These are phyloP conservation scores for Rickenella mellea DNA, from an alignment of 768 basidiomycete genomes.

Conservation along the genomic window DNA sequence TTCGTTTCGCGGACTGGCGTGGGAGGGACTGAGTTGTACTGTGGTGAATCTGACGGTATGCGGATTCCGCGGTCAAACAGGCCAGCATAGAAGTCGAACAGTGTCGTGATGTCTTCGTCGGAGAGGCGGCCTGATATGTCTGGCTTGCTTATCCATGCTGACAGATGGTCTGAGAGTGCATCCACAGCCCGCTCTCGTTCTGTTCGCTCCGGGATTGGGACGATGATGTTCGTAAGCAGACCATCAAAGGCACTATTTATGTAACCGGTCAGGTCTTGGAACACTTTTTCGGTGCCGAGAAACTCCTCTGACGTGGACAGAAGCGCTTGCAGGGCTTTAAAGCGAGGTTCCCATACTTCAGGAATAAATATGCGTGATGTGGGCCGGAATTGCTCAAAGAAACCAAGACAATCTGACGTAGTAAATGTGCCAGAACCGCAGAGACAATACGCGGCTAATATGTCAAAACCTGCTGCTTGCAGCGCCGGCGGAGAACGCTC, in stretches of 20 bases:
- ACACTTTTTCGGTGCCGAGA: slow-evolving; percentile 50
- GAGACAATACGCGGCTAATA: slow-evolving; percentile 62
- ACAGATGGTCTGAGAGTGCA: slow-evolving; percentile 48
- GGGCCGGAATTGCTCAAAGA: slow-evolving; percentile 53
- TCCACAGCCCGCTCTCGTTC: slow-evolving; percentile 62
- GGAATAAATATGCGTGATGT: slow-evolving; percentile 39
- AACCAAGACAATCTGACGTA: slow-evolving; percentile 52
- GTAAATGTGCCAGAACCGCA: slow-evolving; percentile 34
- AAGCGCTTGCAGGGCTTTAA: slow-evolving; percentile 58
- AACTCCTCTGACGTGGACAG: slow-evolving; percentile 52
- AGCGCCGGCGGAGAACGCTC: slow-evolving; percentile 42
- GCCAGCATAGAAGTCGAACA: slow-evolving; percentile 51
- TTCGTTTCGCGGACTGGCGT: slow-evolving; percentile 15
- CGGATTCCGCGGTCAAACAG: slow-evolving; percentile 47
- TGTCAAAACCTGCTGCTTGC: slow-evolving; percentile 63
- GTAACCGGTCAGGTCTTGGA: slow-evolving; percentile 54
- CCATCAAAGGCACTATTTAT: slow-evolving; percentile 57
- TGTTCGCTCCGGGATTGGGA: slow-evolving; percentile 31
- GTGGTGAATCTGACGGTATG: slow-evolving; percentile 16
- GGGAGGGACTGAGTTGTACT: slow-evolving; percentile 8
- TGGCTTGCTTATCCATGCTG: slow-evolving; percentile 35
- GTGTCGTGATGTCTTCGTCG: slow-evolving; percentile 44
- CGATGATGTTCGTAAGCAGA: slow-evolving; percentile 20
- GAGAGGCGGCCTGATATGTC: slow-evolving; percentile 52
- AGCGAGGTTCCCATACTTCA: slow-evolving; percentile 66